These are phyloP conservation scores for Astrothelium subdiscretum DNA, from an alignment of 495 filamentous ascomycete species.

Conservation along the genomic window DNA sequence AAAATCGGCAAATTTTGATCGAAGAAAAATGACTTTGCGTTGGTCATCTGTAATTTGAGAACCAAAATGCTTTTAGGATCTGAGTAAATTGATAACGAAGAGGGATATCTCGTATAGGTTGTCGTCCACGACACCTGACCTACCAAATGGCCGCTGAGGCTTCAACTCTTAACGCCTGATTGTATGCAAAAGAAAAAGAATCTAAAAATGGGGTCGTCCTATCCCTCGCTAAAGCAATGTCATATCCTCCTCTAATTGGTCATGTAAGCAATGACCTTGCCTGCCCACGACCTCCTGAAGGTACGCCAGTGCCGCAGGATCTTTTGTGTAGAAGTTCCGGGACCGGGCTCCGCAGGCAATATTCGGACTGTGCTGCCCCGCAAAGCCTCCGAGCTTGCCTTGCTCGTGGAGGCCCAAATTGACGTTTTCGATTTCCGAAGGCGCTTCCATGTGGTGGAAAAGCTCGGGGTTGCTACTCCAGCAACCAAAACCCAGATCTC, in stretches of 20 bases:
- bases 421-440: conserved; percentile 17
- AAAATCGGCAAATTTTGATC: too few relatives aligned
- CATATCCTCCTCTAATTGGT: conserved; percentile 14
- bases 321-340: conserved; percentile 11
- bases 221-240: not conserved
- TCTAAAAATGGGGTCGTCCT: not conserved
- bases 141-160: not conserved
- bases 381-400: conserved; percentile 7
- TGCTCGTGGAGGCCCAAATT: conserved; percentile 9
- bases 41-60: not conserved
- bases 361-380: conserved; percentile 17
- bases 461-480: conserved; percentile 22
- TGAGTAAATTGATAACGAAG: not conserved
- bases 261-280: conserved; percentile 18
- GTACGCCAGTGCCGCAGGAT: conserved; percentile 12
- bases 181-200: not conserved
- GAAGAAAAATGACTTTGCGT: too few relatives aligned
- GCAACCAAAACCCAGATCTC: conserved; percentile 21
- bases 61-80: not conserved
- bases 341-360: conserved; percentile 21
- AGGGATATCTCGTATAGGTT: not conserved
- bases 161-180: not conserved
- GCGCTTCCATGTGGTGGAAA: conserved; percentile 22
- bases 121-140: not conserved
- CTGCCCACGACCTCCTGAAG: conserved; percentile 12